phyloP scores from a whole-genome alignment of 345 rosid genomes.

The Camelina hispida region DNA sequence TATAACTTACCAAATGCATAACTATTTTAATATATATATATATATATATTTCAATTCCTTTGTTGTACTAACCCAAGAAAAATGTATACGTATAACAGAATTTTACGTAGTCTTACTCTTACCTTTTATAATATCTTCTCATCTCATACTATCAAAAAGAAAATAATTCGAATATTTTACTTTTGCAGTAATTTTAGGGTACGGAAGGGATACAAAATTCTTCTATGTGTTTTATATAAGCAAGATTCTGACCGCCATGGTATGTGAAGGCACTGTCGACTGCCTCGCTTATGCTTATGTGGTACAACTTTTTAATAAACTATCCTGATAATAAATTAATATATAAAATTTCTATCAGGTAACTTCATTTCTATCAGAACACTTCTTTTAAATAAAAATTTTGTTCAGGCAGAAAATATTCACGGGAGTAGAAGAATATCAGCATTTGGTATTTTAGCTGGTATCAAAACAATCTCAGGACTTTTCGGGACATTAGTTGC shows the following conservation, averaged over 20 bases:
- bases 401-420: conserved; percentile 77
- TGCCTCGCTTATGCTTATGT: conserved; percentile 87
- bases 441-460: conserved; percentile 73
- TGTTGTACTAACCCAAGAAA: too few relatives aligned
- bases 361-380: too few relatives aligned
- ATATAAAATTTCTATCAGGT: neutral
- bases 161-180: neutral
- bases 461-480: conserved; percentile 54
- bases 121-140: neutral
- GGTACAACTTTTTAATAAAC: conserved; percentile 49
- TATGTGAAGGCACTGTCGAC: conserved; percentile 62
- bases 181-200: conserved; percentile 79
- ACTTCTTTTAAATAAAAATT: too few relatives aligned
- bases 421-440: conserved; percentile 58
- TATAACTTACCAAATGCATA: too few relatives aligned
- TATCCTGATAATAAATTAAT: neutral
- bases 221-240: conserved; percentile 66
- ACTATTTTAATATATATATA: too few relatives aligned
- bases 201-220: conserved; percentile 61
- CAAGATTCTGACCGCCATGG: conserved; percentile 68
- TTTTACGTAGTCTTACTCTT: neutral
- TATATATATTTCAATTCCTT: too few relatives aligned
- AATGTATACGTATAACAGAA: too few relatives aligned
- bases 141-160: neutral
- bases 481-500: conserved; percentile 70